Percentiles rank a stretch among this genome's conserved stretches.
Conservation (phyloP, 1,139 yeast genomes). For the Candida pseudocylindracea region DNA sequence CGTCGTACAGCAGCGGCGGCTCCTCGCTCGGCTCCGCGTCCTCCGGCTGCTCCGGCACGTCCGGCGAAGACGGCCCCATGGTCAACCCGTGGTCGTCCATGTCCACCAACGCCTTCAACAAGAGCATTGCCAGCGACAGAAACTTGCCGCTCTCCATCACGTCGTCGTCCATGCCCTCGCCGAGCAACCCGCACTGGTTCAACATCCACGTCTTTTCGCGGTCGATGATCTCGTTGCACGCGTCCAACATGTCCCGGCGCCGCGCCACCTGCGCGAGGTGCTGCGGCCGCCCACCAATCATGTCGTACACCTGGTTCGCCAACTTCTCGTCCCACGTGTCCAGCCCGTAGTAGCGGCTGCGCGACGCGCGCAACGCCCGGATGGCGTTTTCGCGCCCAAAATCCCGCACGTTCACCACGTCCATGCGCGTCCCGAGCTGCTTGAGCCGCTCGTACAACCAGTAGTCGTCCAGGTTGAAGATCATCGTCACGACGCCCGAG, state of each 20-base stretch:
- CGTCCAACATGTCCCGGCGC: constrained; percentile 33
- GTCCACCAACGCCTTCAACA: constrained; percentile 51
- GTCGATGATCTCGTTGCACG: constrained; percentile 53
- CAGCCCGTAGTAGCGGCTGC: constrained; percentile 20
- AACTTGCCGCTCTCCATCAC: constrained; percentile 77
- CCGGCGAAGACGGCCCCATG: constrained; percentile 1
- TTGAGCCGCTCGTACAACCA: constrained; percentile 71
- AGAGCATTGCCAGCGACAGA: constrained; percentile 52
- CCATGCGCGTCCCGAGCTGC: constrained; percentile 51
- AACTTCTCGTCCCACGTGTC: constrained; percentile 13
- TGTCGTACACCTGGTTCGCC: constrained; percentile 37
- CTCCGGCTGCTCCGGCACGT: neutral
- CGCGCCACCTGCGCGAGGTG: constrained; percentile 58
- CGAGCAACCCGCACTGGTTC: constrained; percentile 62
- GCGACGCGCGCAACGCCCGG: constrained; percentile 28
- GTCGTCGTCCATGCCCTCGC: constrained; percentile 70
- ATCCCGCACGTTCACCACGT: constrained; percentile 51
- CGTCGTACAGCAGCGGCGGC: too few species aligned
- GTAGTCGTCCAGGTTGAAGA: constrained; percentile 69
- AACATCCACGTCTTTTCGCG: constrained; percentile 72
- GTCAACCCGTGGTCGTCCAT: constrained; percentile 26
- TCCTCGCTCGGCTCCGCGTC: too few species aligned
- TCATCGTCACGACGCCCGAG: constrained; percentile 50
- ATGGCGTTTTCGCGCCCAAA: constrained; percentile 33
- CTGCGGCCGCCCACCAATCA: constrained; percentile 75